A percentile compares a stretch with the other conserved stretches of the same genome.
Conservation (phyloP, 371 early-diverging fungal genomes). For the Coemansia sp. region DNA sequence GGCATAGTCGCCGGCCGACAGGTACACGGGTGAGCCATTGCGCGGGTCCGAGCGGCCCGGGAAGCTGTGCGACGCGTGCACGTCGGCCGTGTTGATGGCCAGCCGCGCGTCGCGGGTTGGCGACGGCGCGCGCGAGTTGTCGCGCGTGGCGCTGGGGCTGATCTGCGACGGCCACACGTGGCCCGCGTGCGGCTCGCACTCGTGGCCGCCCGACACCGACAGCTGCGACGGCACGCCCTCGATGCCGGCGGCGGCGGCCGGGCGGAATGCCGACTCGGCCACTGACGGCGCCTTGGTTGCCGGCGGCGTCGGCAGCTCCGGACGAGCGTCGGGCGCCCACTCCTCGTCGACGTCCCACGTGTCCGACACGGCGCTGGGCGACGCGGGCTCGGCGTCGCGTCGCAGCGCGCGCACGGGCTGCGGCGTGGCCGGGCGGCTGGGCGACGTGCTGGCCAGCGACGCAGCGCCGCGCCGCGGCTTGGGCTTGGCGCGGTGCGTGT, state of each 20-base stretch:
- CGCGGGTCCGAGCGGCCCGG: slow-evolving; percentile 44
- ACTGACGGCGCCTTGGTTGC: background rate
- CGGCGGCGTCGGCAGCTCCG: slow-evolving; percentile 29
- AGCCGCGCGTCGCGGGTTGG: slow-evolving; percentile 8
- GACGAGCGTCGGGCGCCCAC: slow-evolving; percentile 13
- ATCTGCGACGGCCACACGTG: slow-evolving; percentile 50
- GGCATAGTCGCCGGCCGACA: slow-evolving; percentile 44
- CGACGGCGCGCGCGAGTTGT: slow-evolving; percentile 29
- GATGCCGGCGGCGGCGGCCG: slow-evolving; percentile 11
- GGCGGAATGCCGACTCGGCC: background rate
- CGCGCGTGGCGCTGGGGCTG: slow-evolving; percentile 41
- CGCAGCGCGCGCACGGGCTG: slow-evolving; percentile 3
- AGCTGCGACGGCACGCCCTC: slow-evolving; percentile 37
- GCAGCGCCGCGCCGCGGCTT: slow-evolving; percentile 37
- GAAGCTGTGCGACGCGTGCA: slow-evolving; percentile 3
- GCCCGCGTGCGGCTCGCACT: slow-evolving; percentile 27
- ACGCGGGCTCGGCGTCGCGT: background rate
- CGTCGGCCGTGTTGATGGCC: background rate
- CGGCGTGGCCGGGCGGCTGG: slow-evolving; percentile 7
- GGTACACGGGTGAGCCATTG: slow-evolving; percentile 46
- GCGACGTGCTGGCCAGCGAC: slow-evolving; percentile 21
- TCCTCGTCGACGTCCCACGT: slow-evolving; percentile 26
- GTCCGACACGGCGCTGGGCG: slow-evolving; percentile 13
- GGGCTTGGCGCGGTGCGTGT: slow-evolving; percentile 69
- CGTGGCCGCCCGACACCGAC: slow-evolving; percentile 45